These are phyloP conservation scores for Aschersonia sp. DNA, from an alignment of 2,329 filamentous ascomycete species.

Conservation along the genomic window DNA sequence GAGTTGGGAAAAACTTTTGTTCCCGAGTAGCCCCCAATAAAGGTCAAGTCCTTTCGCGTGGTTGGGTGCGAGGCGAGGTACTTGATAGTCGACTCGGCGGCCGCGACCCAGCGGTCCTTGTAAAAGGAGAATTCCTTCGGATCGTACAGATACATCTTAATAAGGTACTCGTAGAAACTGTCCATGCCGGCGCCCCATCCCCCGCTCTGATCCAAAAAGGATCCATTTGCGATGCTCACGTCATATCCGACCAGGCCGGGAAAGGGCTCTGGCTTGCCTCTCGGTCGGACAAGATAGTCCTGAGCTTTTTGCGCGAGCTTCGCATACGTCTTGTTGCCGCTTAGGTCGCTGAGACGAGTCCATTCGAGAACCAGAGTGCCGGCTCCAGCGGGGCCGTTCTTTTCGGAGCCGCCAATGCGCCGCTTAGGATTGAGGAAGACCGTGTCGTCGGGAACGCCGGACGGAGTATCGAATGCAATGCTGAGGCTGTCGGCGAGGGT, in stretches of 20 bases:
- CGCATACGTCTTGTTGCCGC: constrained; percentile 51
- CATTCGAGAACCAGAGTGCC: constrained; percentile 75
- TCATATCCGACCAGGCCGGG: constrained; percentile 60
- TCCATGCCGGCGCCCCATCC: constrained; percentile 68
- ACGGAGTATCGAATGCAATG: constrained; percentile 63
- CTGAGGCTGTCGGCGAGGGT: constrained; percentile 58
- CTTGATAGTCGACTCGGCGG: constrained; percentile 61
- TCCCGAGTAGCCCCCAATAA: constrained; percentile 43
- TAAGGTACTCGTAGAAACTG: constrained; percentile 78
- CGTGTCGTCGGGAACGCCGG: constrained; percentile 58
- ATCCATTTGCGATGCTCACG: constrained; percentile 49
- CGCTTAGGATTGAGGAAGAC: constrained; percentile 42
- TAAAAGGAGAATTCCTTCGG: constrained; percentile 46
- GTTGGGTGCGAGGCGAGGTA: constrained; percentile 55
- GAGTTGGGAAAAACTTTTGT: constrained; percentile 26
- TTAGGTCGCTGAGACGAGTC: constrained; percentile 65
- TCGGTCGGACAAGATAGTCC: constrained; percentile 53
- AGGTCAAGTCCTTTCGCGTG: constrained; percentile 55
- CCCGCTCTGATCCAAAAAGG: constrained; percentile 50
- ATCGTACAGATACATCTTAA: constrained; percentile 84
- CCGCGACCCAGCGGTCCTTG: constrained; percentile 59
- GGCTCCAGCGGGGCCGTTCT: constrained; percentile 60
- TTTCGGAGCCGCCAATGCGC: constrained; percentile 30
- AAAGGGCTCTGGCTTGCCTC: constrained; percentile 48
- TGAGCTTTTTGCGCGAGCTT: constrained; percentile 52